Conservation (phyloP, 2,329 filamentous ascomycete species). For the Fusarium proliferatum region DNA sequence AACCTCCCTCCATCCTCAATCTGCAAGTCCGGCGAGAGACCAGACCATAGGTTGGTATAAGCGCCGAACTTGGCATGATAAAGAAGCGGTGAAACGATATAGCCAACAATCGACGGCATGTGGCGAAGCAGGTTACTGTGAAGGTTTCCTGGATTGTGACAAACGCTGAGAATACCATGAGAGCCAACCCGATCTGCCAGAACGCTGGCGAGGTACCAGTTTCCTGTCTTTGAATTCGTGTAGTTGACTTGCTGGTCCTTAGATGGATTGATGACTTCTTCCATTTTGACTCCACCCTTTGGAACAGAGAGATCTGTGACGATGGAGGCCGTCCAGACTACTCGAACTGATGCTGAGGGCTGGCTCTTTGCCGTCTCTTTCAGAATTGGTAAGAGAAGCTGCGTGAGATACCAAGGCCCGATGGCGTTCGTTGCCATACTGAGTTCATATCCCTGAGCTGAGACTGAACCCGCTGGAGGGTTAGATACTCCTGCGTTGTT, state of each 20-base stretch:
- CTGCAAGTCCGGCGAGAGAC: not conserved
- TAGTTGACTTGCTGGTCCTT: slow-evolving; percentile 19
- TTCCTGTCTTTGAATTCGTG: slow-evolving; percentile 29
- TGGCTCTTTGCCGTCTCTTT: not conserved
- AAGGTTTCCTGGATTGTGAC: slow-evolving; percentile 27
- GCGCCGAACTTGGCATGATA: slow-evolving; percentile 23
- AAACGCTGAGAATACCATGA: slow-evolving; percentile 16
- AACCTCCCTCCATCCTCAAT: slow-evolving; percentile 29
- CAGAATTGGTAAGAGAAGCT: slow-evolving; percentile 20
- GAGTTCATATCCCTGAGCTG: slow-evolving; percentile 30
- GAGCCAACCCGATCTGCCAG: slow-evolving; percentile 6
- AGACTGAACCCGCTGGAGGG: slow-evolving; percentile 21
- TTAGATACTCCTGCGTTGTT: slow-evolving; percentile 34
- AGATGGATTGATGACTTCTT: not conserved
- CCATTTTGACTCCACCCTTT: slow-evolving; percentile 16
- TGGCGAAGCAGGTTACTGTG: slow-evolving; percentile 18
- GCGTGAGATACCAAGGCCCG: slow-evolving; percentile 29
- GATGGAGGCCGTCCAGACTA: slow-evolving; percentile 26
- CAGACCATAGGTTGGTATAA: slow-evolving; percentile 22
- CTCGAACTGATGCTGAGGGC: slow-evolving; percentile 12
- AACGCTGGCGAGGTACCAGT: slow-evolving; percentile 21
- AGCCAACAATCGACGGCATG: slow-evolving; percentile 11
- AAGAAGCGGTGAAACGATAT: not conserved
- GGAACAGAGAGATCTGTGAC: slow-evolving; percentile 17
- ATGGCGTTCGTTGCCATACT: slow-evolving; percentile 33